Evolutionary conservation across 352 stramenopile genomes (phyloP).

Genomic region (Thalassiosira ordinaria): DNA sequence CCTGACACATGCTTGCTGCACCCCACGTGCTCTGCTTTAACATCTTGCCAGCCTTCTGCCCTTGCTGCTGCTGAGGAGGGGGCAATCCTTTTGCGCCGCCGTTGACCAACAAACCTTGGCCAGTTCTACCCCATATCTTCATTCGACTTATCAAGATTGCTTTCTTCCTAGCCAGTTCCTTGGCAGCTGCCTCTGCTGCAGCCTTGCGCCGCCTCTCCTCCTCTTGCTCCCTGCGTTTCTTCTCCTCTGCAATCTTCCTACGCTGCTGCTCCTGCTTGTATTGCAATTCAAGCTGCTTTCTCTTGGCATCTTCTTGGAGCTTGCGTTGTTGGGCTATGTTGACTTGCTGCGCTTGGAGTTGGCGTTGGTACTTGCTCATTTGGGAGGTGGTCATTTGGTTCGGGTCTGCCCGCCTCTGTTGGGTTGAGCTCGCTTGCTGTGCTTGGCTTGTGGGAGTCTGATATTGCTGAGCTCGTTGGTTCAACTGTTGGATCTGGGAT

Average conservation of each 20-base stretch:
- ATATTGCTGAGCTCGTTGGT: conserved; percentile 13
- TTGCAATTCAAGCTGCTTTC: conserved; percentile 29
- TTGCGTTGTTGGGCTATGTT: conserved; percentile 43
- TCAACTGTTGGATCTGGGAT: conserved; percentile 23
- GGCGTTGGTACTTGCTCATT: conserved; percentile 10
- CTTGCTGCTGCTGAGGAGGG: conserved; percentile 10
- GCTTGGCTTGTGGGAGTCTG: conserved; percentile 14
- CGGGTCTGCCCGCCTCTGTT: conserved; percentile 10
- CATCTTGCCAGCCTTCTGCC: conserved; percentile 4
- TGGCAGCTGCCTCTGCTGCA: conserved; percentile 1
- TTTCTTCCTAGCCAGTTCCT: conserved; percentile 12
- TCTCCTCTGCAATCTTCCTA: conserved; percentile 10
- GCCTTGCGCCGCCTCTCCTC: conserved; percentile 24
- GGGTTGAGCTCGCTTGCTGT: conserved; percentile 7
- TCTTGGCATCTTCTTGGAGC: conserved; percentile 18
- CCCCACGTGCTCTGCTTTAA: conserved; percentile 42
- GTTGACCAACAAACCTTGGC: conserved; percentile 47
- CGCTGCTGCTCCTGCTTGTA: conserved; percentile 25
- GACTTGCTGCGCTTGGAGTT: conserved; percentile 22
- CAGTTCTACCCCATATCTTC: conserved; percentile 49
- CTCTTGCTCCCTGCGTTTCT: conserved; percentile 35
- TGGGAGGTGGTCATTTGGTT: not conserved
- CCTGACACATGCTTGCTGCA: conserved; percentile 31
- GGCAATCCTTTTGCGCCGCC: conserved; percentile 33
- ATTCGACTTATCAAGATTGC: conserved; percentile 34